Percentiles rank a stretch among this genome's conserved stretches.
Evolutionary conservation across 257 asterid species (phyloP).

Genomic region (Lantana camara): DNA sequence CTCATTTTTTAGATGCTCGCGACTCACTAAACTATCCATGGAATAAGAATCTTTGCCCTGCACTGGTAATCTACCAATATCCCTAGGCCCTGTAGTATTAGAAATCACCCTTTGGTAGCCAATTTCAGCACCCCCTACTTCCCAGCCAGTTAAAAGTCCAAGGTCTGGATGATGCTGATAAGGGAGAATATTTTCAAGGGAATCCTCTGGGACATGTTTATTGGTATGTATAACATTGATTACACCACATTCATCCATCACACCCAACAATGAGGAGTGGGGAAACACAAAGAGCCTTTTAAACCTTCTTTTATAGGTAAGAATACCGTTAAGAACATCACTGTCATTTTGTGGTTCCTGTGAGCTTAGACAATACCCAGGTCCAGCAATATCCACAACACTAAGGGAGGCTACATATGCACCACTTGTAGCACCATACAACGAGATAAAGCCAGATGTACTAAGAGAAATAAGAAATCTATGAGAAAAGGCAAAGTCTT

Average conservation of each 20-base stretch:
- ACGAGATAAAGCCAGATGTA: constrained; percentile 63
- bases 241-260: constrained; percentile 80
- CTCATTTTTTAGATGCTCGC: constrained; percentile 29
- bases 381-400: constrained; percentile 41
- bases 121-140: constrained; percentile 74
- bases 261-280: constrained; percentile 67
- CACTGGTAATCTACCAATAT: constrained; percentile 24
- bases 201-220: constrained; percentile 45
- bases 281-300: constrained; percentile 62
- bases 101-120: constrained; percentile 63
- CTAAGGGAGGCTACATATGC: constrained; percentile 56
- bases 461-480: constrained; percentile 75
- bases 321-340: constrained; percentile 30
- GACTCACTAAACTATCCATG: constrained; percentile 28
- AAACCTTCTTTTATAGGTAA: constrained; percentile 56
- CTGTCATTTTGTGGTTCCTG: constrained; percentile 33
- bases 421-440: constrained; percentile 70
- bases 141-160: constrained; percentile 72
- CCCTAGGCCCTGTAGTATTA: constrained; percentile 35
- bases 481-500: constrained; percentile 71
- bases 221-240: constrained; percentile 47
- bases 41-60: constrained; percentile 29
- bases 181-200: constrained; percentile 41
- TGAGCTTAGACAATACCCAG: constrained; percentile 38
- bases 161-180: constrained; percentile 40